Conservation (phyloP, 345 rosid species). For the Melaleuca alternifolia region DNA sequence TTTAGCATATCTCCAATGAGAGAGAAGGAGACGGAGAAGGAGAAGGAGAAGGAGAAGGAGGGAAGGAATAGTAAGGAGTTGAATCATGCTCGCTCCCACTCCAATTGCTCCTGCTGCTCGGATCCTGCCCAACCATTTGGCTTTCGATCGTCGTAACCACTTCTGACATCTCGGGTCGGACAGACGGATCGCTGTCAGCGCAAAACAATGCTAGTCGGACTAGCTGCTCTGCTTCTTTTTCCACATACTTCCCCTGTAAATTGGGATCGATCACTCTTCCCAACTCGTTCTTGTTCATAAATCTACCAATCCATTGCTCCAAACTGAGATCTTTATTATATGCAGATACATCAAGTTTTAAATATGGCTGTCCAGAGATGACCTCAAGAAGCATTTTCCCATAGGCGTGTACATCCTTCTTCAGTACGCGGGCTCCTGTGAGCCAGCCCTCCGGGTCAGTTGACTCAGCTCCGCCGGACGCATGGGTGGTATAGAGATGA, state of each 20-base stretch:
- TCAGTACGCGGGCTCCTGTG: background rate
- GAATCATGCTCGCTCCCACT: background rate
- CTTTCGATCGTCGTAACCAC: background rate
- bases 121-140: background rate
- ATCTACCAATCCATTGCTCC: background rate
- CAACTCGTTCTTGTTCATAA: background rate
- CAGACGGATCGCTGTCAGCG: background rate
- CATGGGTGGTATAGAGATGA: background rate
- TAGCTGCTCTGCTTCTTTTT: background rate
- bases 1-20: background rate
- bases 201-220: background rate
- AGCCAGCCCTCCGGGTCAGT: background rate
- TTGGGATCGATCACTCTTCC: background rate
- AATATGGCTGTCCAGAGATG: background rate
- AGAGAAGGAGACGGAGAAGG: too few species aligned
- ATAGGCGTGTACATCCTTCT: background rate
- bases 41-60: background rate
- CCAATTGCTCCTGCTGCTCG: background rate
- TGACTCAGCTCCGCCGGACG: background rate
- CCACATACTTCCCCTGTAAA: background rate
- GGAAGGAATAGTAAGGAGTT: background rate
- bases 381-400: background rate
- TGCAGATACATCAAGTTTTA: background rate
- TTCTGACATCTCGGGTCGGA: background rate
- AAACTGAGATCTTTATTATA: background rate